Evolutionary conservation across 1,139 yeast species (phyloP).

Genomic region (Scheffersomyces segobiensis): DNA sequence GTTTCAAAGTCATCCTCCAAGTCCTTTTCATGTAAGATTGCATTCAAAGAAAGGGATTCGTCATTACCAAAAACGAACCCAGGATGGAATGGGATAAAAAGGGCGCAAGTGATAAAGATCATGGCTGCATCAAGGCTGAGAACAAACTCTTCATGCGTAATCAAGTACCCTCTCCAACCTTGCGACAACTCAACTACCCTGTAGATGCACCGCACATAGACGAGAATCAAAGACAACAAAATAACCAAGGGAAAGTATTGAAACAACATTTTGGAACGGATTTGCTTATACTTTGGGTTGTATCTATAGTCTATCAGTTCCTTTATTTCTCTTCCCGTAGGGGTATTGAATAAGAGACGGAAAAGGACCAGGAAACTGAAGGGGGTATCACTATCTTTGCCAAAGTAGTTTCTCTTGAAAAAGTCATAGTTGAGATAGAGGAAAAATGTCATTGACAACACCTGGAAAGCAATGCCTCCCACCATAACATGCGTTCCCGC

Average conservation of each 20-base stretch:
- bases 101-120: conserved; percentile 19
- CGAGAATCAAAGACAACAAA: conserved; percentile 19
- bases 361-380: conserved; percentile 7
- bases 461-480: conserved; percentile 41
- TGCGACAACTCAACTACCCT: conserved; percentile 31
- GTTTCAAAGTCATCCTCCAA: background rate
- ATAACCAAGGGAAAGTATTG: conserved; percentile 25
- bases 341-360: conserved; percentile 25
- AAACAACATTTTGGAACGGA: conserved; percentile 18
- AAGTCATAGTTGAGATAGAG: conserved; percentile 28
- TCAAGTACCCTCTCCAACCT: conserved; percentile 38
- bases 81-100: conserved; percentile 28
- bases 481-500: conserved; percentile 38
- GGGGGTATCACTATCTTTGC: background rate
- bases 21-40: background rate
- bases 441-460: conserved; percentile 36
- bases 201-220: conserved; percentile 33
- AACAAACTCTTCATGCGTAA: conserved; percentile 30
- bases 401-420: conserved; percentile 24
- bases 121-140: conserved; percentile 29
- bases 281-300: conserved; percentile 14
- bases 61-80: conserved; percentile 24
- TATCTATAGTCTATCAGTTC: conserved; percentile 19
- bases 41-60: conserved; percentile 10
- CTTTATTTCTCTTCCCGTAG: conserved; percentile 15